These are phyloP conservation scores for Trematosphaeria pertusa DNA, from an alignment of 2,329 filamentous ascomycete species.

Conservation along the genomic window DNA sequence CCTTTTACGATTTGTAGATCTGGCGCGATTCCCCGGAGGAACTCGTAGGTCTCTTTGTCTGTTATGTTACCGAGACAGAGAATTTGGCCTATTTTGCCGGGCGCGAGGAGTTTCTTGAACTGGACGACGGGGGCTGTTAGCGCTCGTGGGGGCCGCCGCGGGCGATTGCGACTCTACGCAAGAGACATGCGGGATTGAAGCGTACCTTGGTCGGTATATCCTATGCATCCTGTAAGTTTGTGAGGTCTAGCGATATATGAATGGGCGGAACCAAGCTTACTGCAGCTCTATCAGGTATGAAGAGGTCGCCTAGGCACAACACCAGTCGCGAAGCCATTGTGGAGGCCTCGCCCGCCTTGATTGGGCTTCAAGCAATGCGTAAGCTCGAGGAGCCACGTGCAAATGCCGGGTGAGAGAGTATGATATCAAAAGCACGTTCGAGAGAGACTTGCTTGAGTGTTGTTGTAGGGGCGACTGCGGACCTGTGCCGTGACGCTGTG, in stretches of 20 bases:
- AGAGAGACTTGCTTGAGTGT: no score
- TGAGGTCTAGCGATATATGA: constrained; percentile 34
- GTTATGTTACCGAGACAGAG: constrained; percentile 66
- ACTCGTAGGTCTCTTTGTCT: constrained; percentile 63
- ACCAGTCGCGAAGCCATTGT: constrained; percentile 52
- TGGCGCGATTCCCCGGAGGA: constrained; percentile 62
- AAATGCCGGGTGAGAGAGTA: no score
- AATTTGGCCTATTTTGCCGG: constrained; percentile 65
- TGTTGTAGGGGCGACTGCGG: no score
- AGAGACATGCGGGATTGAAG: background rate
- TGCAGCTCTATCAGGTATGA: constrained; percentile 52
- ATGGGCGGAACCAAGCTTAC: no score
- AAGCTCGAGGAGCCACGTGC: no score
- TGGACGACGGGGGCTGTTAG: constrained; percentile 23
- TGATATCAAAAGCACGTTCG: no score
- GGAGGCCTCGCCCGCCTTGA: constrained; percentile 8
- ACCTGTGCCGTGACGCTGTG: constrained; percentile 16
- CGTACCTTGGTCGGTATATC: constrained; percentile 52
- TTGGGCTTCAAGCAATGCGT: no score
- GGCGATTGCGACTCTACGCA: no score
- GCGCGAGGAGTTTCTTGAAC: constrained; percentile 64
- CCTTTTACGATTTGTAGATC: constrained; percentile 75
- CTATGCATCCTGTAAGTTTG: constrained; percentile 48
- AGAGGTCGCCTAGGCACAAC: constrained; percentile 51
- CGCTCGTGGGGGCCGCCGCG: constrained; percentile 4